These are phyloP conservation scores for Microthlaspi erraticum DNA, from an alignment of 345 rosid genomes.

Conservation along the genomic window DNA sequence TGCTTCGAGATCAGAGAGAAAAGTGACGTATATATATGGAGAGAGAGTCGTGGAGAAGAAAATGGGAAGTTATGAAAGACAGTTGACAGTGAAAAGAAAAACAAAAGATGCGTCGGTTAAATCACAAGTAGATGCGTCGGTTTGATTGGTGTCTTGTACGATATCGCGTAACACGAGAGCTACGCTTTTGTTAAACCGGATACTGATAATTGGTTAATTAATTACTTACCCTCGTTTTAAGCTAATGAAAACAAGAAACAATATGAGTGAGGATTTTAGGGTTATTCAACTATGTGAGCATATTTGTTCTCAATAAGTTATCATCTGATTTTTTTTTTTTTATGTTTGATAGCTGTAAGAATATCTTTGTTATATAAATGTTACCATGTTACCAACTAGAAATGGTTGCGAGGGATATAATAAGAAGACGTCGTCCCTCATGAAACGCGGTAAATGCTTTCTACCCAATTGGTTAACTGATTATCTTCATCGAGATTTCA, in stretches of 20 bases:
- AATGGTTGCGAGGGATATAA: constrained; percentile 30
- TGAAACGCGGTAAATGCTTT: constrained; percentile 78
- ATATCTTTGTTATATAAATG: no score
- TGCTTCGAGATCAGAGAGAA: background rate
- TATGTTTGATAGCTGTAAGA: no score
- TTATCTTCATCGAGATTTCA: constrained; percentile 38
- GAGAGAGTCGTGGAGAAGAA: constrained; percentile 37
- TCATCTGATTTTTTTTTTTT: no score
- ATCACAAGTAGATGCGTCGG: constrained; percentile 29
- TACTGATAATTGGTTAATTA: background rate
- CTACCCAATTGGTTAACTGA: constrained; percentile 35
- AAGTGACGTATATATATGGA: constrained; percentile 19
- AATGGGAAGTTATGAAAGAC: constrained; percentile 38
- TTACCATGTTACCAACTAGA: no score
- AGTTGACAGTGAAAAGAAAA: constrained; percentile 13
- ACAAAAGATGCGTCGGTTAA: constrained; percentile 21
- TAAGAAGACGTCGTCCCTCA: constrained; percentile 57
- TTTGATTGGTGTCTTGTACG: constrained; percentile 25
- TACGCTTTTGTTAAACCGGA: background rate
- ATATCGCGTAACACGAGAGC: background rate
- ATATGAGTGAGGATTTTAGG: constrained; percentile 3
- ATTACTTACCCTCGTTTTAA: background rate
- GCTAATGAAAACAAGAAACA: background rate
- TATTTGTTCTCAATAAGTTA: no score
- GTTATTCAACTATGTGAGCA: constrained; percentile 10